Conservation (phyloP, 371 early-diverging fungal genomes). For the Batkoa obscura region DNA sequence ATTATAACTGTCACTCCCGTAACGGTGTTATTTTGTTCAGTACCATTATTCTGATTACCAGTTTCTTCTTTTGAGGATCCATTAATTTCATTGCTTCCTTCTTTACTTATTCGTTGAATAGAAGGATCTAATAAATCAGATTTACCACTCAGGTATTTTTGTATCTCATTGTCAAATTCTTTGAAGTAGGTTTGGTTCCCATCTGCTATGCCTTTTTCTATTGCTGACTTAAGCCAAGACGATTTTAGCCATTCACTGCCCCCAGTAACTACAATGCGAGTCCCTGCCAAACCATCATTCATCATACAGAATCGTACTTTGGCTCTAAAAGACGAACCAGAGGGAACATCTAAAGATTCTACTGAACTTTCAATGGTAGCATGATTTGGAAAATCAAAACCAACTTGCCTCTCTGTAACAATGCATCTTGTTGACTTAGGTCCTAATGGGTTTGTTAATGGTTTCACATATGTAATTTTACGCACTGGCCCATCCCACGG, state of each 20-base stretch:
- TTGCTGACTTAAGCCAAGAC: slow-evolving; percentile 58
- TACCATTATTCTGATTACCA: too few relatives aligned
- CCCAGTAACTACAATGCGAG: slow-evolving; percentile 44
- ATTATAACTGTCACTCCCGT: too few relatives aligned
- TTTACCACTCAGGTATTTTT: too few relatives aligned
- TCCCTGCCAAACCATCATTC: slow-evolving; percentile 40
- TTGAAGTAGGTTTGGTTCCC: neutral
- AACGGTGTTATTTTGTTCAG: too few relatives aligned
- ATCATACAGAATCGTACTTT: slow-evolving; percentile 64
- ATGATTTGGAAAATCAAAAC: neutral
- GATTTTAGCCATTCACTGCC: slow-evolving; percentile 49
- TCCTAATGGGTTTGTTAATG: neutral
- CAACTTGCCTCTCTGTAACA: neutral
- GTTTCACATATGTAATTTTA: slow-evolving; percentile 2
- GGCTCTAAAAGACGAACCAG: slow-evolving; percentile 57
- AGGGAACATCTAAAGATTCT: slow-evolving; percentile 65
- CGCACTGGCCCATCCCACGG: neutral
- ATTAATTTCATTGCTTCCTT: too few relatives aligned
- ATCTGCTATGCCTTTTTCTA: slow-evolving; percentile 23
- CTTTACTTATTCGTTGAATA: too few relatives aligned
- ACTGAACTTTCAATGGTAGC: neutral
- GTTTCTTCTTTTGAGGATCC: too few relatives aligned
- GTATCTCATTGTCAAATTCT: too few relatives aligned
- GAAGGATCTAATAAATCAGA: too few relatives aligned
- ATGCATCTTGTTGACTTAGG: neutral